Evolutionary conservation across 2,329 filamentous ascomycete species (phyloP), one percentile per base, ranked within the genome.

Genomic region (Diaporthe citri): DNA sequence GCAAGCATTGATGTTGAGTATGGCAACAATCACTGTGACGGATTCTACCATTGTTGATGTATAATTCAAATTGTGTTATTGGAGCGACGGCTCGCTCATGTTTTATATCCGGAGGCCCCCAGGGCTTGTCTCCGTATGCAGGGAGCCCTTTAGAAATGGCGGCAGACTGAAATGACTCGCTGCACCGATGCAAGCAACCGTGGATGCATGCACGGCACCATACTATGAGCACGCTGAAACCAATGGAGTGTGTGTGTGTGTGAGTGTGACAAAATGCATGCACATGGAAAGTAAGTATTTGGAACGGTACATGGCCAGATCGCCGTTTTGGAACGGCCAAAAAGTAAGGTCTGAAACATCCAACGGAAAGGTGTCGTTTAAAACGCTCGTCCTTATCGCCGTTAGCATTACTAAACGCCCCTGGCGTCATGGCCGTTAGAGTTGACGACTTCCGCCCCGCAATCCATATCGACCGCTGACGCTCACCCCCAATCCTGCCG

Each of bases 391-490:
- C 22, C 64, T 69, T 69, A 69, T 69, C 64, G 55, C 64, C 64
- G 64, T 52, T 52, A 39, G 48, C 15, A 69, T 69, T 69, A 69
- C n/a, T 69, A 69, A 69, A 69, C 48, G 15, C 22, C 41, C 41
- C 64, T 69, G 64, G 64, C 64, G 64, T 55, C 46, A 69, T 69
- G 64, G 8, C 48, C 48, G 48, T 55, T 69, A 28, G 34, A 55
- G 46, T 69, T 69, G 48, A 69, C 64, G 64, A 69, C 64, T 69
- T 55, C n/a, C n/a, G 64, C 64, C 64, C 64, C 64, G 48, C 64
- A 69, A n/a, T 41, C 34, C 34, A 34, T 55, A 55, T 36, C 64
- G 9, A 52, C 13, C 22, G 46, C 62, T 36, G 64, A 46, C 36
- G 31, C n/a, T 55, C 48, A 28, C n/a, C 31, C n/a, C 28, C 9